Evolutionary conservation across 2,329 filamentous ascomycete genomes (phyloP).

Genomic region (Trichoderma sp.): DNA sequence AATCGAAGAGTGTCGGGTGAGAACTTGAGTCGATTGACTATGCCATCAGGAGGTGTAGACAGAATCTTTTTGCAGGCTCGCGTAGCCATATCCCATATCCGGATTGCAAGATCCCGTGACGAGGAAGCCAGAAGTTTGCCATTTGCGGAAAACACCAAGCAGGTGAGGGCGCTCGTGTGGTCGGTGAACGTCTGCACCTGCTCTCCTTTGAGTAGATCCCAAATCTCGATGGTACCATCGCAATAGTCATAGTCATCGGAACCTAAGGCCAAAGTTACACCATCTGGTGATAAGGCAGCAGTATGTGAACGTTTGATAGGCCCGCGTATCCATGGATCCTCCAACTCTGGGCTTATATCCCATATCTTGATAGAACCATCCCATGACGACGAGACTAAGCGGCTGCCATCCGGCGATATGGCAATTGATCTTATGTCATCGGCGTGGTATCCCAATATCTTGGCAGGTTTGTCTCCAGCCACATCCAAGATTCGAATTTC

Average conservation of each 20-base stretch:
- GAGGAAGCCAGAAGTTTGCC: neutral
- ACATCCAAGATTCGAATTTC: neutral
- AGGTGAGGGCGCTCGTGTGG: neutral
- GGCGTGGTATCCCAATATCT: neutral
- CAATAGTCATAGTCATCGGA: neutral
- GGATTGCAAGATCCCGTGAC: neutral
- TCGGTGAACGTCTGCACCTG: neutral
- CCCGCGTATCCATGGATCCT: neutral
- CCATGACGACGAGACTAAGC: neutral
- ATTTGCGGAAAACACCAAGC: neutral
- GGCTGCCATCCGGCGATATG: neutral
- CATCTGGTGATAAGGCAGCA: neutral
- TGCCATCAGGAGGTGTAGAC: neutral
- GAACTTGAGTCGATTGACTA: neutral
- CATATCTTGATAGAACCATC: neutral
- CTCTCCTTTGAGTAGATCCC: neutral
- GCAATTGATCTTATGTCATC: neutral
- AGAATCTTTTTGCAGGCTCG: neutral
- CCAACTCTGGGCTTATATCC: neutral
- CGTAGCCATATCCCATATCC: neutral
- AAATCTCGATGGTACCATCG: neutral
- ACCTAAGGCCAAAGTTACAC: neutral
- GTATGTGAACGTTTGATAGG: rapidly evolving
- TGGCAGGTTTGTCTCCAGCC: neutral
- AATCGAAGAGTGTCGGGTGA: constrained; percentile 1